Base-by-base conservation (phyloP, 164 flowering plant species). In the Santalum album region DNA sequence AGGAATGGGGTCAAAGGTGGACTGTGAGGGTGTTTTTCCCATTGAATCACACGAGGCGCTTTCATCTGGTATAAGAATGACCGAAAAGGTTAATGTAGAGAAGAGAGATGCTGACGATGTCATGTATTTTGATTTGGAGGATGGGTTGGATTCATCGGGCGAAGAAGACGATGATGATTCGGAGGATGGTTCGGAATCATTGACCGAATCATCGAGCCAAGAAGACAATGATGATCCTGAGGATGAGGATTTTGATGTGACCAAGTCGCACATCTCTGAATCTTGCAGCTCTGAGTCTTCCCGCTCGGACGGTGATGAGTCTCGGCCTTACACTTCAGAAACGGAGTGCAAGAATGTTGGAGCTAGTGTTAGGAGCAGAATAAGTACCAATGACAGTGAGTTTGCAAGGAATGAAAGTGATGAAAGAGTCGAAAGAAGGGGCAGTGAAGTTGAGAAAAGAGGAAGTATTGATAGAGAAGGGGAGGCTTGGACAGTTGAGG, bases 151-250 rank as follows among this genome's bases (percentile, higher is more conserved):
- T n/a, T n/a, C n/a, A n/a, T n/a, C n/a, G n/a, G n/a, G n/a, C n/a
- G n/a, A n/a, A n/a, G n/a, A n/a, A n/a, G n/a, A n/a, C n/a, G n/a
- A n/a, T n/a, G n/a, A n/a, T 38, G 46, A 27, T 20, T 29, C 35
- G 10, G 36, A 25, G 14, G 56, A 50, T 16, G 55, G 27, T 12
- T 27, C 22, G 17, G 50, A 29, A 29, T 10, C 5, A 10, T n/a
- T n/a, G n/a, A n/a, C n/a, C n/a, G 10, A 27, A 16, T 17, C 25
- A 12, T 53, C 56, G 1, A 53, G 56, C 19, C 49, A 42, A 14
- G 58, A 42, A 18, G 58, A 54, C 25, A 39, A n/a, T 54, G 49
- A 60, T 23, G 51, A 34, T 52, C 23, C 42, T 20, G 50, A 53
- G 22, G 53, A 64, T 25, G 58, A 38, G n/a, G 45, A 53, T 36